These are phyloP conservation scores for Calonectria pauciramosa DNA, from an alignment of 2,329 filamentous ascomycete species.

Conservation along the genomic window DNA sequence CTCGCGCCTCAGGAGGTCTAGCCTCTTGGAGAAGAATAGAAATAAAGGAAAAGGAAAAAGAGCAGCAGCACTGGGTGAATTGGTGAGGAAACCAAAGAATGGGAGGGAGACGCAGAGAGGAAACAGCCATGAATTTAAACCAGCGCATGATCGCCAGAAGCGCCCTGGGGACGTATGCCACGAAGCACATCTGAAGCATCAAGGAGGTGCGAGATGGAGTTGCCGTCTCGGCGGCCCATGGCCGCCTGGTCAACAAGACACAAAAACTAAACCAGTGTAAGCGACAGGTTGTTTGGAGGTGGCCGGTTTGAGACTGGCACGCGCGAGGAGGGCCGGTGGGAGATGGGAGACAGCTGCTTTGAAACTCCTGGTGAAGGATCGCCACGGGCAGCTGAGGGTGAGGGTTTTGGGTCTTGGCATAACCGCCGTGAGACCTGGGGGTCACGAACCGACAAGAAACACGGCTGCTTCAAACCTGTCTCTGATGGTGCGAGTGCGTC, in stretches of 20 bases:
- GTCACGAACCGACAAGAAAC: not conserved
- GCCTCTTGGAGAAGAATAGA: slow-evolving; percentile 40
- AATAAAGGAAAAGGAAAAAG: slow-evolving; percentile 39
- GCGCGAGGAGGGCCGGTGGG: not conserved
- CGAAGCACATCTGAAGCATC: slow-evolving; percentile 46
- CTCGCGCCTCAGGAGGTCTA: slow-evolving; percentile 51
- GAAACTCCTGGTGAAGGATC: slow-evolving; percentile 26
- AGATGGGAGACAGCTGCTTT: not conserved
- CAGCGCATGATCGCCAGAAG: slow-evolving; percentile 15
- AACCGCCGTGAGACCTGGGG: not conserved
- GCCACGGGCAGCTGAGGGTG: slow-evolving; percentile 24
- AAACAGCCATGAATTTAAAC: slow-evolving; percentile 58
- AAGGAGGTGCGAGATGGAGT: slow-evolving; percentile 27
- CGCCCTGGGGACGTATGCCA: slow-evolving; percentile 1
- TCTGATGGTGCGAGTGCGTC: not conserved
- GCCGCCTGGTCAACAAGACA: not conserved
- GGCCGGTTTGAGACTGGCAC: slow-evolving; percentile 1
- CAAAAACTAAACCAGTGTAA: not conserved
- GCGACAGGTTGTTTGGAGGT: not conserved
- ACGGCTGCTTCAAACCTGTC: not conserved
- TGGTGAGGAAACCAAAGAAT: slow-evolving; percentile 40
- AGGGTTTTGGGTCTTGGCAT: slow-evolving; percentile 16
- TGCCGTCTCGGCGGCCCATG: slow-evolving; percentile 30
- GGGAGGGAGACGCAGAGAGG: slow-evolving; percentile 32
- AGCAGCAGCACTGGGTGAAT: slow-evolving; percentile 33